phyloP scores from a whole-genome alignment of 139 green algal genomes.

The Micractinium sp. region DNA sequence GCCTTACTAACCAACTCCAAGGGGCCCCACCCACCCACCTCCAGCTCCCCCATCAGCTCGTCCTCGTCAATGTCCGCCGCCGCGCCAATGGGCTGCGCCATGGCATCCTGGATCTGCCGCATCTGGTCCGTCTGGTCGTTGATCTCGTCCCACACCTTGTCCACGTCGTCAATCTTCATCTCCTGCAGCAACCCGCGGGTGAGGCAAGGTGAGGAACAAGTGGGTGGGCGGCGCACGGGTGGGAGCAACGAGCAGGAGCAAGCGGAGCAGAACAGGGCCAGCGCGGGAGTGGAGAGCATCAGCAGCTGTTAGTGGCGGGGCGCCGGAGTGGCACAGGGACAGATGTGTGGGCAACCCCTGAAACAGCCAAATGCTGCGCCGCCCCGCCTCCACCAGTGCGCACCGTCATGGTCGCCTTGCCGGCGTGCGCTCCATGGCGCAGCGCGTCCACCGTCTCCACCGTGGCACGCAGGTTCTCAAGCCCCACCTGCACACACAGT shows the following conservation, averaged over 20 bases:
- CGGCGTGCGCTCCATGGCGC: constrained; percentile 72
- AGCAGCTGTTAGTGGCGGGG: too few species aligned
- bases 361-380: constrained; percentile 9
- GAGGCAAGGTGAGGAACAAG: too few species aligned
- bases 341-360: too few species aligned
- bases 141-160: constrained; percentile 95
- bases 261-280: too few species aligned
- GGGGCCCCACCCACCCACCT: constrained; percentile 39
- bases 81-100: constrained; percentile 78
- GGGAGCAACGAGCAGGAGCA: too few species aligned
- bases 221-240: too few species aligned
- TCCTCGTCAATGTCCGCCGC: constrained; percentile 83
- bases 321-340: too few species aligned
- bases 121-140: constrained; percentile 92
- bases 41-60: constrained; percentile 83
- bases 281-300: too few species aligned
- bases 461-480: constrained; percentile 87
- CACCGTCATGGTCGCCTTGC: constrained; percentile 83
- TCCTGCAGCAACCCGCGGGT: constrained; percentile 17
- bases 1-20: too few species aligned
- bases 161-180: constrained; percentile 94
- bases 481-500: constrained; percentile 67
- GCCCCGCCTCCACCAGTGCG: constrained; percentile 22
- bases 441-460: constrained; percentile 78
- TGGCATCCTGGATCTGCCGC: constrained; percentile 89